These are phyloP conservation scores for Ehretia macrophylla DNA, from an alignment of 257 asterid species.

Conservation along the genomic window DNA sequence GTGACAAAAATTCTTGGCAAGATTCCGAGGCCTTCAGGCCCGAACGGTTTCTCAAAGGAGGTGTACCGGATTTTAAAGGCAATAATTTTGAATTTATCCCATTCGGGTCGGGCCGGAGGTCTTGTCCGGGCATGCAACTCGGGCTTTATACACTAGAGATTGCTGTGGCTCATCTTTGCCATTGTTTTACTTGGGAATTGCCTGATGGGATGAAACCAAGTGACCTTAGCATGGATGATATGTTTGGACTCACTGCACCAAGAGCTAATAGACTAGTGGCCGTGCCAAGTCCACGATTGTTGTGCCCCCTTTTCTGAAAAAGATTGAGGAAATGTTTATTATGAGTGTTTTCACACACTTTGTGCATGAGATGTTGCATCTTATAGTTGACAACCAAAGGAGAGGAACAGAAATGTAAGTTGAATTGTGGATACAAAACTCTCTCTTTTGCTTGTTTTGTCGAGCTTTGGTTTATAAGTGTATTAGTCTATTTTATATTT, in stretches of 20 bases:
- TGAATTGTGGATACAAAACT: no score
- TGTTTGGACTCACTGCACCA: conserved; percentile 44
- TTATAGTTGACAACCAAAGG: no score
- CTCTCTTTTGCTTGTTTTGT: no score
- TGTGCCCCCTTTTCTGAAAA: conserved; percentile 23
- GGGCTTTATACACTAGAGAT: conserved; percentile 36
- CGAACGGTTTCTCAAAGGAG: conserved; percentile 28
- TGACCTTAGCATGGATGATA: conserved; percentile 39
- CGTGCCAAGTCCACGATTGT: conserved; percentile 37
- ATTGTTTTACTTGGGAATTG: conserved; percentile 41
- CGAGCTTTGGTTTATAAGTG: no score
- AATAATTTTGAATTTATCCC: conserved; percentile 43
- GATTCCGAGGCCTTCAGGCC: conserved; percentile 37
- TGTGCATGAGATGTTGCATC: no score
- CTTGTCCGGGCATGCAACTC: conserved; percentile 52
- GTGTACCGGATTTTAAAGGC: conserved; percentile 36
- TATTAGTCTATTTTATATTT: no score
- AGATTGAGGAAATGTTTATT: no score
- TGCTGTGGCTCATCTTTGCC: conserved; percentile 45
- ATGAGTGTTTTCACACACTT: no score
- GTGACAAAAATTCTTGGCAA: conserved; percentile 39
- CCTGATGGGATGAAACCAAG: conserved; percentile 37
- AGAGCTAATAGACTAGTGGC: conserved; percentile 29
- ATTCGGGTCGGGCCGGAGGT: conserved; percentile 51
- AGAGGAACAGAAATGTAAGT: no score